Evolutionary conservation across 2,329 filamentous ascomycete genomes (phyloP).

Genomic region (Aspergillus fijiensis): DNA sequence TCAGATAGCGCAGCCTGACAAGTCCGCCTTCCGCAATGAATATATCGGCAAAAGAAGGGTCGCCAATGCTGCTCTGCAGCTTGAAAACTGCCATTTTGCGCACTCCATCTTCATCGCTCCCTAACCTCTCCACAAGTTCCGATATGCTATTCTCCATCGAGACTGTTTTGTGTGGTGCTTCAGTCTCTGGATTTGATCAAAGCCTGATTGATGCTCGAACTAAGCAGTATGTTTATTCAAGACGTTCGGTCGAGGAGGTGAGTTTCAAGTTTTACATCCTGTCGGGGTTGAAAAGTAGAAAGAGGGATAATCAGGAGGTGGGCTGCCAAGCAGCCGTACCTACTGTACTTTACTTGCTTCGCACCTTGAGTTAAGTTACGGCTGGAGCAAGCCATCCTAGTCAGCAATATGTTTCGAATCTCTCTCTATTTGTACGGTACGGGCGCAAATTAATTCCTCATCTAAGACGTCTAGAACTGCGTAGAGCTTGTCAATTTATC

Average conservation of each 20-base stretch:
- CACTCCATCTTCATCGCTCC: slow-evolving; percentile 75
- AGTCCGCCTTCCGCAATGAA: slow-evolving; percentile 91
- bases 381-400: not conserved
- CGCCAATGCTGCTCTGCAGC: slow-evolving; percentile 89
- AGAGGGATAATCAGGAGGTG: slow-evolving; percentile 5
- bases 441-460: no score
- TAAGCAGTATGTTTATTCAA: not conserved
- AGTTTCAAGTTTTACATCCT: not conserved
- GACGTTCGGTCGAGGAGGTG: not conserved
- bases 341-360: not conserved
- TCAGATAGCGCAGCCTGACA: slow-evolving; percentile 74
- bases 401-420: no score
- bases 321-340: slow-evolving; percentile 2
- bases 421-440: no score
- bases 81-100: slow-evolving; percentile 99
- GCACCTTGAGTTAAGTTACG: not conserved
- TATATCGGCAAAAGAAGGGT: slow-evolving; percentile 92
- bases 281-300: not conserved
- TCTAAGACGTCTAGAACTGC: no score
- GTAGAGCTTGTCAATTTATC: no score
- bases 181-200: not conserved
- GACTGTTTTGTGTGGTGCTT: not conserved
- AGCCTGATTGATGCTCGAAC: not conserved
- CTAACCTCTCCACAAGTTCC: slow-evolving; percentile 59
- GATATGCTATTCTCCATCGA: slow-evolving; percentile 56